Base-by-base conservation (phyloP, 2,329 filamentous ascomycete genomes). In the Hypoxylon sp. region DNA sequence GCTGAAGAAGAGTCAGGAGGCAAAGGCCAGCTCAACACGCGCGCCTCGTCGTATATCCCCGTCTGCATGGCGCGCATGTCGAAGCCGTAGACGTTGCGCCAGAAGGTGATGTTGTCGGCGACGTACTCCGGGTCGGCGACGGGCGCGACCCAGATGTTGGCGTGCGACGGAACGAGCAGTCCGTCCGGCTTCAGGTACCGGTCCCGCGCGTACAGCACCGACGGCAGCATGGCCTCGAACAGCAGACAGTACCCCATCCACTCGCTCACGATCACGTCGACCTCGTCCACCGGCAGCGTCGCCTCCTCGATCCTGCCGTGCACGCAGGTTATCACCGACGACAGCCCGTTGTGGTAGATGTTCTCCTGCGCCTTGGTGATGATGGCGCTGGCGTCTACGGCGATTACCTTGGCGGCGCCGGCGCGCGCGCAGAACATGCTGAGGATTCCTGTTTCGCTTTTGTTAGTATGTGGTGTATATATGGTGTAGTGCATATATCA, bases 231-330 rank as follows among this genome's bases (percentile, higher is more conserved):
- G 47, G 91, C 91, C 73, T 97, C 92, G 71, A 95, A 97, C 4
- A 97, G 80, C 12, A 97, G 80, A 59, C 87, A 90, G 69, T 97
- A 97, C 20, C 92, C 92, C 92, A 97, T 97, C 92, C 92, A 97
- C 71, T 97, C 92, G 52, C 90, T 95, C 54, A 97, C 87, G 67
- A 97, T 96, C 65, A 97, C 88, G 73, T 97, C 93, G 34, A 97
- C 92, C 66, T 92, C 78, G 44, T 84, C 78, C 5, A 93, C 87
- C 1, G 89, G 91, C 15, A 91, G 79, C 48, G 74, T 78, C 46
- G 96, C 89, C 61, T 97, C 91, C 70, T 97, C 93, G 54, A 97
- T 89, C 66, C 90, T 90, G 26, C 93, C 92, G 58, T 87, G 84
- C 37, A 96, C 77, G 63, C 89, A 91, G 31, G 87, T 91, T 65